Percentiles rank a stretch among this genome's conserved stretches.
phyloP scores from a whole-genome alignment of 148 eudicot genomes.

The Mesembryanthemum crystallinum region DNA sequence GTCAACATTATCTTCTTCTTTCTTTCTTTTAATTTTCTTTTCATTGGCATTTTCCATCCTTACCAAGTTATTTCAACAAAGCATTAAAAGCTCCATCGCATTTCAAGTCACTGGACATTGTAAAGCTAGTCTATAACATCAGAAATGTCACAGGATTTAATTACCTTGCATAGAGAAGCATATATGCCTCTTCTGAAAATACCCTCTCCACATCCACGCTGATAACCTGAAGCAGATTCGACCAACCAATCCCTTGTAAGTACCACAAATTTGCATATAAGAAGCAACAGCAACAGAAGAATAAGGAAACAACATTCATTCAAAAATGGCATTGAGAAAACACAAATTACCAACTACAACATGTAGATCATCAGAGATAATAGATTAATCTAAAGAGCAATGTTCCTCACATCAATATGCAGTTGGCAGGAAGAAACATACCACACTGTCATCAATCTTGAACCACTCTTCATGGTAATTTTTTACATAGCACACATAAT shows the following conservation, averaged over 20 bases:
- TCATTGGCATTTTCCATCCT: background rate
- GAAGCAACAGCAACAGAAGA: background rate
- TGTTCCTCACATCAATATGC: background rate
- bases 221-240: conserved; percentile 27
- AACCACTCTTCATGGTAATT: conserved; percentile 34
- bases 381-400: background rate
- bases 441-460: conserved; percentile 39
- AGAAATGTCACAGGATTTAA: background rate
- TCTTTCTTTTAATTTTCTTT: background rate
- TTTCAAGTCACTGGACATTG: background rate
- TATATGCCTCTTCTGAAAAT: conserved; percentile 36
- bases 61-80: background rate
- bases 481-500: conserved; percentile 41
- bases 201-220: conserved; percentile 34
- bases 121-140: background rate
- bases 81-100: background rate
- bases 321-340: background rate
- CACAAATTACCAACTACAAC: background rate
- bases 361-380: background rate
- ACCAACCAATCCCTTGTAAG: conserved; percentile 9
- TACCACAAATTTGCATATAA: background rate
- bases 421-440: conserved; percentile 18
- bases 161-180: conserved; percentile 37
- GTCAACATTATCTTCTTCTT: too few relatives aligned
- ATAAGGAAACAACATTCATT: background rate